Evolutionary conservation across 768 basidiomycete genomes (phyloP), one percentile per base, ranked within the genome.

Genomic region (Collybiopsis confluens): DNA sequence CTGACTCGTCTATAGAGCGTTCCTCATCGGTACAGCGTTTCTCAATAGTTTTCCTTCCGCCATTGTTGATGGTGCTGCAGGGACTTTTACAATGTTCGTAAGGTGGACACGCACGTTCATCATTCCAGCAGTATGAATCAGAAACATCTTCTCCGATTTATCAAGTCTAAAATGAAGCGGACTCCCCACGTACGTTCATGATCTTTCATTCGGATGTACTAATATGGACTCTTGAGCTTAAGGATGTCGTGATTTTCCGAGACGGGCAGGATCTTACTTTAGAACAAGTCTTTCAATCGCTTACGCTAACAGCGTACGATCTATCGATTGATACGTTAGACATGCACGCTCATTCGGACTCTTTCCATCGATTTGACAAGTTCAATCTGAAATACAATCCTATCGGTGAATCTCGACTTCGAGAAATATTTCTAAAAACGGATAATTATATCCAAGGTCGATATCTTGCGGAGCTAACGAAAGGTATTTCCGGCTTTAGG

Each of bases 51-150:
- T 11, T 45, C 2, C 16, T 40, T 26, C 5, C n/a, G 15, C 18
- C 11, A n/a, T 33, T 41, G 18, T 45, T 56, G 5, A 16, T 13
- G 49, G 45, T 33, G 36, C 28, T 55, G n/a, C 64, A 95, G 96
- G 56, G 97, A 99, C 71, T 98, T 99, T 62, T 99, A 99, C 71
- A 99, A 99, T 66, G 78, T 93, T 47, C 86, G 97, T 23, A 99
- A 99, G 67, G 97, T 99, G 56, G 97, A 99, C 65, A 99, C 97
- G 7, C 97, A 99, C 69, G 92, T 99, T 26, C 97, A 99, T 63
- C 92, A 98, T 66, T 96, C 96, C 3, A 97, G 95, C 56, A 91
- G 92, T 70, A 98, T 98, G 95, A 99, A 99, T 67, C 97, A 99
- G 69, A 99, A 99, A 68, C 97, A 99, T 72, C 73, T 99, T 18